Percentiles rank a stretch among this genome's conserved stretches.
These are phyloP conservation scores for Debaryomyces sp. DNA, from an alignment of 1,139 yeast species.

Conservation along the genomic window DNA sequence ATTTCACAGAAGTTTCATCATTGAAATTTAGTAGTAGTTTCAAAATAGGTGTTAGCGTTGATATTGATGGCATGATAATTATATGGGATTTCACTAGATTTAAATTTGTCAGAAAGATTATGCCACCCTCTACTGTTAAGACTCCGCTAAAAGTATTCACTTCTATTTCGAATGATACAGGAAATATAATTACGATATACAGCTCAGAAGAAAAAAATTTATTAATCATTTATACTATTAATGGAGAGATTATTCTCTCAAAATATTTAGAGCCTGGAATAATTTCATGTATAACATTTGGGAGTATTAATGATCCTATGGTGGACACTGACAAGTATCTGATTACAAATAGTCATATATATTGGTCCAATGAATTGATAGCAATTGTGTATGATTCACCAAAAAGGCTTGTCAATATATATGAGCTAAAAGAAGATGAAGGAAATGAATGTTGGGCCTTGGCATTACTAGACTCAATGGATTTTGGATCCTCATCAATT, in stretches of 20 bases:
- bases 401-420: constrained; percentile 24
- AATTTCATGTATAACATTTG: constrained; percentile 33
- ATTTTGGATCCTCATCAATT: constrained; percentile 14
- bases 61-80: constrained; percentile 49
- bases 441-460: constrained; percentile 26
- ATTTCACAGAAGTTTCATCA: constrained; percentile 42
- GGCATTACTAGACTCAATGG: constrained; percentile 20
- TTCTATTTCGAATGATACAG: constrained; percentile 58
- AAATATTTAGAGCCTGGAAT: constrained; percentile 18
- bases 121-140: constrained; percentile 15
- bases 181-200: constrained; percentile 48
- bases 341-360: constrained; percentile 31
- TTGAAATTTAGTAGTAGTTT: constrained; percentile 52
- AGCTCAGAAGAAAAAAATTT: constrained; percentile 16
- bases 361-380: constrained; percentile 43
- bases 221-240: constrained; percentile 50
- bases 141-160: constrained; percentile 24
- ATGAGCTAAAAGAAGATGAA: constrained; percentile 20
- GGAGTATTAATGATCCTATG: constrained; percentile 31
- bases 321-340: constrained; percentile 28
- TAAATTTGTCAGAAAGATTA: constrained; percentile 49
- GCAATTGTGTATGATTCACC: constrained; percentile 26
- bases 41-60: constrained; percentile 55
- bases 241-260: constrained; percentile 49
- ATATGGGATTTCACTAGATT: constrained; percentile 63